Percentiles rank a stretch among this genome's conserved stretches.
Evolutionary conservation across 2,329 filamentous ascomycete species (phyloP).

Genomic region (Tolypocladium endophyticum): DNA sequence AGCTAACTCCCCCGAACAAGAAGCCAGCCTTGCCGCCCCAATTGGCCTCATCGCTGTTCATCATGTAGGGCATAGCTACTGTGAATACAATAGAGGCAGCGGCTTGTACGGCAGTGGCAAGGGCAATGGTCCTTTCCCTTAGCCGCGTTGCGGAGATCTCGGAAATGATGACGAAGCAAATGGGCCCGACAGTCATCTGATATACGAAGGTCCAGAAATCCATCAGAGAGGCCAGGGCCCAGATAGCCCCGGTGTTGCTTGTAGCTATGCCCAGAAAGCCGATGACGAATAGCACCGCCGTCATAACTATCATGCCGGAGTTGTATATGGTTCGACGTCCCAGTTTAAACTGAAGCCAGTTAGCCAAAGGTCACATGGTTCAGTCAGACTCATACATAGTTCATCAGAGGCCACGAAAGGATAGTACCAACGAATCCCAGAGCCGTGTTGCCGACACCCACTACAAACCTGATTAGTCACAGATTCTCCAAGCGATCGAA

Average conservation of each 20-base stretch:
- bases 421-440: slow-evolving; percentile 30
- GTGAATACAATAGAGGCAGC: slow-evolving; percentile 14
- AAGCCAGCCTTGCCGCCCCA: slow-evolving; percentile 21
- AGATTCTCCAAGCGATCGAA: no score
- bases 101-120: slow-evolving; percentile 15
- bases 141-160: slow-evolving; percentile 25
- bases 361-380: background rate
- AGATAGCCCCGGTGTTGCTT: slow-evolving; percentile 19
- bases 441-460: slow-evolving; percentile 25
- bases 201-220: slow-evolving; percentile 31
- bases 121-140: slow-evolving; percentile 19
- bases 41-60: slow-evolving; percentile 18
- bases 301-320: slow-evolving; percentile 13
- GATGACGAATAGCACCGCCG: slow-evolving; percentile 28
- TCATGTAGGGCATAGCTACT: slow-evolving; percentile 19
- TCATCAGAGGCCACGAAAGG: slow-evolving; percentile 29
- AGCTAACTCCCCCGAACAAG: slow-evolving; percentile 15
- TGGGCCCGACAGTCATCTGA: slow-evolving; percentile 29
- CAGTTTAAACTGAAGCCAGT: slow-evolving; percentile 9
- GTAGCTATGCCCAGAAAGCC: slow-evolving; percentile 27
- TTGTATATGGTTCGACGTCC: slow-evolving; percentile 31
- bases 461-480: background rate
- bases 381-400: slow-evolving; percentile 8
- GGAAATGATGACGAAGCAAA: slow-evolving; percentile 29
- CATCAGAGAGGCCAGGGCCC: slow-evolving; percentile 26